Percentiles rank a stretch among this genome's conserved stretches.
phyloP scores from a whole-genome alignment of 140 eudicot genomes.

The Cichorium intybus region DNA sequence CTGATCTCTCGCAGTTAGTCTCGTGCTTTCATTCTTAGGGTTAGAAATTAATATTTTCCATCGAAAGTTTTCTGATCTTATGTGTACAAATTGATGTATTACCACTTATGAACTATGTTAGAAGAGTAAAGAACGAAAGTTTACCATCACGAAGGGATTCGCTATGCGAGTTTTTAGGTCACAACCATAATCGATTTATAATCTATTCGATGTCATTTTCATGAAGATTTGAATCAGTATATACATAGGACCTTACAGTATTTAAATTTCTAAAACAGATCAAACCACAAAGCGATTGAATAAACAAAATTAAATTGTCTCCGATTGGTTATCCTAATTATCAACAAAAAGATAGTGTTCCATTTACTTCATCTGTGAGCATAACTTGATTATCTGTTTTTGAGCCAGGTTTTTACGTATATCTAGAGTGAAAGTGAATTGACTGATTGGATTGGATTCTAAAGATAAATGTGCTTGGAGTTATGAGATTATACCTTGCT shows the following conservation, averaged over 20 bases:
- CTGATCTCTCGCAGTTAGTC: neutral
- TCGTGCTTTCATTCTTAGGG: slow-evolving; percentile 14
- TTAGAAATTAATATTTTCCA: neutral
- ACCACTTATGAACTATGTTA: neutral
- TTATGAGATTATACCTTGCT: slow-evolving; percentile 51
- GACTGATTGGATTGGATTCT: slow-evolving; percentile 16
- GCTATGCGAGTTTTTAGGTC: slow-evolving; percentile 2
- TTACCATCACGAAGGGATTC: neutral
- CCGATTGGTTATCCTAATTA: neutral
- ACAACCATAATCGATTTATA: neutral
- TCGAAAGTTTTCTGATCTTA: neutral
- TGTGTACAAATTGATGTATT: neutral
- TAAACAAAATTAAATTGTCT: neutral
- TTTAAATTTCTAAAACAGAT: neutral
- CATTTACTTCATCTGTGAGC: neutral
- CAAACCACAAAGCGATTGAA: neutral
- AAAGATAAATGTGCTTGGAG: slow-evolving; percentile 42
- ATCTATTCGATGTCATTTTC: neutral
- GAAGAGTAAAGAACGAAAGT: slow-evolving; percentile 4
- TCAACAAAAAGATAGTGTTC: neutral
- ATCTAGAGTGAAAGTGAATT: neutral
- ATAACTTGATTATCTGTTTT: neutral
- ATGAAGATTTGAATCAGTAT: slow-evolving; percentile 3
- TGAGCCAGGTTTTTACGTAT: slow-evolving; percentile 21
- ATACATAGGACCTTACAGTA: slow-evolving; percentile 2